Conservation (phyloP, 2,329 filamentous ascomycete species). For the Botrytis fabae region DNA sequence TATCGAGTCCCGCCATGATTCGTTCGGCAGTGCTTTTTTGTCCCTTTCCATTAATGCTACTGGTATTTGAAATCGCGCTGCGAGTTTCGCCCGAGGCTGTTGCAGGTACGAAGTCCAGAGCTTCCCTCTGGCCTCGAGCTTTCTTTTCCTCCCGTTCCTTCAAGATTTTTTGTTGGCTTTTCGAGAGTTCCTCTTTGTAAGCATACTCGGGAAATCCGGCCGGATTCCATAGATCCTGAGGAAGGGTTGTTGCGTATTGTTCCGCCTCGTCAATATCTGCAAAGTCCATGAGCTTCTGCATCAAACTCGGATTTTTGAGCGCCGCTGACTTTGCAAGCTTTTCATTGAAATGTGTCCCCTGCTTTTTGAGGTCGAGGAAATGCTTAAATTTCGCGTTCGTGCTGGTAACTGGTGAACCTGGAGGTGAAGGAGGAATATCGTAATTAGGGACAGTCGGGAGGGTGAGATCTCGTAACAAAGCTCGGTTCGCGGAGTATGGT, state of each 20-base stretch:
- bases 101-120: conserved; percentile 41
- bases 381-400: conserved; percentile 68
- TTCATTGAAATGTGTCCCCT: conserved; percentile 76
- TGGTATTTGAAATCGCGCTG: conserved; percentile 31
- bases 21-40: conserved; percentile 41
- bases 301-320: conserved; percentile 69
- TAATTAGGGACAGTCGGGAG: conserved; percentile 71
- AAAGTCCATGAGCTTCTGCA: conserved; percentile 72
- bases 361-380: conserved; percentile 75
- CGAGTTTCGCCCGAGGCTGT: conserved; percentile 32
- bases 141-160: conserved; percentile 40
- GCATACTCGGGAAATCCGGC: conserved; percentile 56
- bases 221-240: conserved; percentile 59
- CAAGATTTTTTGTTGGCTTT: conserved; percentile 45
- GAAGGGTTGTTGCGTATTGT: conserved; percentile 66
- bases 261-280: conserved; percentile 56
- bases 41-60: conserved; percentile 23
- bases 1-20: conserved; percentile 41
- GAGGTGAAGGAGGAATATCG: conserved; percentile 72
- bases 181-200: conserved; percentile 51
- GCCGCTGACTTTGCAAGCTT: conserved; percentile 66
- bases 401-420: conserved; percentile 55
- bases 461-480: conserved; percentile 69
- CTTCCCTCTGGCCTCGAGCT: conserved; percentile 36
- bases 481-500: conserved; percentile 66